These are phyloP conservation scores for Oryza rufipogon DNA, from an alignment of 176 grass and related monocot genomes.

Conservation along the genomic window DNA sequence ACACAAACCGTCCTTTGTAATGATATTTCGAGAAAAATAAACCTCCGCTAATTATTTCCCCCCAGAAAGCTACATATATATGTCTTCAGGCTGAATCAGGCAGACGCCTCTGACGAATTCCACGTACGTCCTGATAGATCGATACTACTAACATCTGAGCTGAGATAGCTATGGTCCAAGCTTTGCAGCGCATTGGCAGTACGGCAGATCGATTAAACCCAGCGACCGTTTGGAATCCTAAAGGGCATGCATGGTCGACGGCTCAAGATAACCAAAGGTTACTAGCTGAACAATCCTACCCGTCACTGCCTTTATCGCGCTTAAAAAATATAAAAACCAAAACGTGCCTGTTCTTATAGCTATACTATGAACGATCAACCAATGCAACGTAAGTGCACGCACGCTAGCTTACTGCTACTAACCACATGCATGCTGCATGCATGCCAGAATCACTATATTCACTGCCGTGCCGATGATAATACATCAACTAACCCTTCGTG, in stretches of 20 bases:
- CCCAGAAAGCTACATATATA: too few species aligned
- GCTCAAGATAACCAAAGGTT: neutral
- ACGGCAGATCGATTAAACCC: too few species aligned
- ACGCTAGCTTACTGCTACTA: neutral
- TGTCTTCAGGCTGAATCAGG: neutral
- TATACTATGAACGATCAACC: conserved; percentile 5
- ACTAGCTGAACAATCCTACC: neutral
- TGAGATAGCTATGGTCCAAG: neutral
- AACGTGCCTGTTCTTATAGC: neutral
- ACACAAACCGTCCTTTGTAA: too few species aligned
- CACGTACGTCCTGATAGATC: conserved; percentile 26
- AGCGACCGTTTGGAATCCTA: conserved; percentile 29
- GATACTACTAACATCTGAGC: neutral
- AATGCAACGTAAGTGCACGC: neutral
- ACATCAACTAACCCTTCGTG: conserved; percentile 37
- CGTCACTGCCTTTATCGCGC: neutral
- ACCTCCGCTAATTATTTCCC: too few species aligned
- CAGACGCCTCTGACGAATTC: conserved; percentile 3
- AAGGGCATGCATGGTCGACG: conserved; percentile 14
- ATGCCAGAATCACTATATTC: neutral
- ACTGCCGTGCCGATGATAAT: conserved; percentile 17
- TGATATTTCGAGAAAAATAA: too few species aligned
- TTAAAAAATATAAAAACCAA: conserved; percentile 7
- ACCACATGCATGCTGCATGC: conserved; percentile 2
- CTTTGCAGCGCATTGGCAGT: too few species aligned